These are phyloP conservation scores for Coemansia sp. DNA, from an alignment of 192 early-diverging fungal species.

Conservation along the genomic window DNA sequence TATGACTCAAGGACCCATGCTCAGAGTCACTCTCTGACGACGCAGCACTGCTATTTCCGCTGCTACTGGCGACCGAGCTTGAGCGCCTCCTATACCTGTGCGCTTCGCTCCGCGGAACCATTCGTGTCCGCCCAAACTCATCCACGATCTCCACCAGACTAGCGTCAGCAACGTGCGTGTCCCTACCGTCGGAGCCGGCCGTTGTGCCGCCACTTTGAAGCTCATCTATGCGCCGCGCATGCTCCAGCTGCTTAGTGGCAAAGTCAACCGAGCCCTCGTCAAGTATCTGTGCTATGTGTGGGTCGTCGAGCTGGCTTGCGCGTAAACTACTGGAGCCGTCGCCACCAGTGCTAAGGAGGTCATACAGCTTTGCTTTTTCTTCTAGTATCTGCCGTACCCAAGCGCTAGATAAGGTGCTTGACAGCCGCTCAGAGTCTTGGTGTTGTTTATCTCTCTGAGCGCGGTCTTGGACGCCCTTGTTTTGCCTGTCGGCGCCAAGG, in stretches of 20 bases:
- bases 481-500: not conserved
- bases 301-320: slow-evolving; percentile 14
- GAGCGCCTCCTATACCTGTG: slow-evolving; percentile 1
- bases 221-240: not conserved
- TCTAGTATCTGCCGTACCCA: slow-evolving; percentile 21
- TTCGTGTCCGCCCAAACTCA: slow-evolving; percentile 46
- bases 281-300: slow-evolving; percentile 22
- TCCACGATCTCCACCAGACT: slow-evolving; percentile 40
- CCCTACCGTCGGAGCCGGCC: not conserved
- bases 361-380: slow-evolving; percentile 41
- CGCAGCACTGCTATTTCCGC: not conserved
- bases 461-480: slow-evolving; percentile 31
- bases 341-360: slow-evolving; percentile 17
- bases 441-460: slow-evolving; percentile 21
- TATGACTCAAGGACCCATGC: not conserved
- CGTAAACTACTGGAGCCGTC: not conserved
- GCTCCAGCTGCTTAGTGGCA: slow-evolving; percentile 16
- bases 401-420: not conserved
- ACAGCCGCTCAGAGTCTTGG: not conserved
- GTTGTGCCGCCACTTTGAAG: not conserved
- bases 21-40: not conserved
- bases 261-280: slow-evolving; percentile 49
- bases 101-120: slow-evolving; percentile 19
- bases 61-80: not conserved
- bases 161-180: not conserved